These are phyloP conservation scores for Trametes meyenii DNA, from an alignment of 768 basidiomycete species.

Conservation along the genomic window DNA sequence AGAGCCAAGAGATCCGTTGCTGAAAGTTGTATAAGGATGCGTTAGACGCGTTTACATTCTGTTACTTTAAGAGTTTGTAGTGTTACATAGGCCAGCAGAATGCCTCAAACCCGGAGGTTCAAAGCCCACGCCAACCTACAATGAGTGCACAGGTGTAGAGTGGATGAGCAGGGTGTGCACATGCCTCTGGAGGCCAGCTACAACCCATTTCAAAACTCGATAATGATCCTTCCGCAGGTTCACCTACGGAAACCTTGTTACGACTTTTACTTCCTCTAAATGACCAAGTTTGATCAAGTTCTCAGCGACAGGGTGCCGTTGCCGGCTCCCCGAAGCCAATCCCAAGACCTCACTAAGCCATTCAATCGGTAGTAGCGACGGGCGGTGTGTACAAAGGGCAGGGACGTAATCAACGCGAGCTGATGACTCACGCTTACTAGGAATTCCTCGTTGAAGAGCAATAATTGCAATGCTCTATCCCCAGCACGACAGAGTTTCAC, in stretches of 20 bases:
- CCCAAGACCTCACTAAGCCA: conserved; percentile 87
- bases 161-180: conserved; percentile 41
- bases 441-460: conserved; percentile 91
- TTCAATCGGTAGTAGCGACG: conserved; percentile 91
- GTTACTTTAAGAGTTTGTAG: conserved; percentile 22
- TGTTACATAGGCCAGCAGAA: conserved; percentile 39
- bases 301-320: conserved; percentile 52
- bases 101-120: conserved; percentile 30
- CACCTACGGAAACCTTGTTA: conserved; percentile 84
- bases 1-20: conserved; percentile 59
- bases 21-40: conserved; percentile 32
- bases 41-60: conserved; percentile 28
- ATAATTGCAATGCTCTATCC: conserved; percentile 92
- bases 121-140: conserved; percentile 24
- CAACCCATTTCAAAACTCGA: conserved; percentile 37
- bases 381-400: conserved; percentile 91
- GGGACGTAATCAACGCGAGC: conserved; percentile 89
- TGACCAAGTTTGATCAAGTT: conserved; percentile 77
- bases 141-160: conserved; percentile 51
- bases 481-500: conserved; percentile 81
- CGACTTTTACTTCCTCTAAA: conserved; percentile 86
- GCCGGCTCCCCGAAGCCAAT: conserved; percentile 67
- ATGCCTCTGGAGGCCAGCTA: conserved; percentile 25
- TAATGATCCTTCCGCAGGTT: conserved; percentile 83
- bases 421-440: conserved; percentile 89